These are phyloP conservation scores for Kazachstania kunashirensis DNA, from an alignment of 805 yeast species.

Conservation along the genomic window DNA sequence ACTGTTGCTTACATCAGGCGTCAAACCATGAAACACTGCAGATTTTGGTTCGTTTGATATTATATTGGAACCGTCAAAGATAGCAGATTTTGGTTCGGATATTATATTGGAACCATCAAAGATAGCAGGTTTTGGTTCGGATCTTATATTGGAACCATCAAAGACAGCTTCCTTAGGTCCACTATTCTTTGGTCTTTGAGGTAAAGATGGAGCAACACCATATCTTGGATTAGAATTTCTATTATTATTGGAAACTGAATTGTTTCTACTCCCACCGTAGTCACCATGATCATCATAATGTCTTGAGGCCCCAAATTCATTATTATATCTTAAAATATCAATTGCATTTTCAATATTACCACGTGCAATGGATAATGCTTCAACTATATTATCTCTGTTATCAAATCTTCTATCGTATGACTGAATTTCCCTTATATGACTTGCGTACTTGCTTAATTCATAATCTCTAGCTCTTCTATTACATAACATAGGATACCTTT, in stretches of 20 bases:
- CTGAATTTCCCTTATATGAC: constrained; percentile 39
- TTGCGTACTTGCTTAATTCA: constrained; percentile 42
- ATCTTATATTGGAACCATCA: constrained; percentile 12
- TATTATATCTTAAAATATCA: constrained; percentile 35
- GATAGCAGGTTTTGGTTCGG: constrained; percentile 8
- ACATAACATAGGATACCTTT: constrained; percentile 31
- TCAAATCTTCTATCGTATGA: constrained; percentile 40
- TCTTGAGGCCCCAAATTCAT: background rate
- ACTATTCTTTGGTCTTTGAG: constrained; percentile 31
- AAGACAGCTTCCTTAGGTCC: constrained; percentile 29
- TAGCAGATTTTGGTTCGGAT: constrained; percentile 16
- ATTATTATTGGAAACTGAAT: background rate
- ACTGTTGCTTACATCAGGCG: background rate
- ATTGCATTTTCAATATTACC: constrained; percentile 56
- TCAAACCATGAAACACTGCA: constrained; percentile 21
- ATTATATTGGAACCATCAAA: constrained; percentile 2
- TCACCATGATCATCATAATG: background rate
- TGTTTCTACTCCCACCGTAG: background rate
- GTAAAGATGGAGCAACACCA: constrained; percentile 28
- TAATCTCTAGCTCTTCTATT: constrained; percentile 46
- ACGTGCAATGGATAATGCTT: constrained; percentile 48
- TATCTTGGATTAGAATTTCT: background rate
- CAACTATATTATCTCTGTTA: constrained; percentile 46
- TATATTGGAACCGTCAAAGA: constrained; percentile 8
- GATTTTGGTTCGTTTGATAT: constrained; percentile 11